A percentile compares a stretch with the other conserved stretches of the same genome.
Evolutionary conservation across 257 asterid genomes (phyloP).

Genomic region (Solanum commersonii): DNA sequence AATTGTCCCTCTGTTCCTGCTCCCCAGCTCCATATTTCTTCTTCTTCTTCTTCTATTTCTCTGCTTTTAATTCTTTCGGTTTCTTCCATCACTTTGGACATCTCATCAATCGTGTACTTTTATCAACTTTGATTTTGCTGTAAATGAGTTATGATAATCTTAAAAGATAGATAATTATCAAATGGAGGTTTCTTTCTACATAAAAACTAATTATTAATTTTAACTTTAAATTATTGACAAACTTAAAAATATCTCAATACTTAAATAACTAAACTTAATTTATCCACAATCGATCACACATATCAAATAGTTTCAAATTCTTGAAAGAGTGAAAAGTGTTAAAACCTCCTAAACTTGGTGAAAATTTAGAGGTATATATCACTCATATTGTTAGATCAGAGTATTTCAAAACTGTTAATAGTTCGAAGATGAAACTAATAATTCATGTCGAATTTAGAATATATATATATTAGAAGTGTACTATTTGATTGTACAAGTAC

Average conservation of each 20-base stretch:
- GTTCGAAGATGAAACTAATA: too few species aligned
- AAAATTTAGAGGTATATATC: not conserved
- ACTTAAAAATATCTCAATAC: too few species aligned
- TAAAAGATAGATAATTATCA: not conserved
- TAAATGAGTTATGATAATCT: not conserved
- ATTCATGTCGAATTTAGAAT: too few species aligned
- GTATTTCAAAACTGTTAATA: too few species aligned
- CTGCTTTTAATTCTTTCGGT: constrained; percentile 1
- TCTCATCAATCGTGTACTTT: not conserved
- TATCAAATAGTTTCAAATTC: too few species aligned
- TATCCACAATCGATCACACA: too few species aligned
- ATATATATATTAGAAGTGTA: too few species aligned
- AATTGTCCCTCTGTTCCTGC: constrained; percentile 93
- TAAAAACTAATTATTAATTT: too few species aligned
- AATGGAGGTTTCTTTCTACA: not conserved
- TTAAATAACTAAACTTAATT: not conserved
- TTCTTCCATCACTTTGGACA: constrained; percentile 5
- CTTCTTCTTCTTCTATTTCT: constrained; percentile 6
- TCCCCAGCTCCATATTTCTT: constrained; percentile 89
- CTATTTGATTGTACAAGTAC: not conserved
- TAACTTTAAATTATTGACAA: accelerated
- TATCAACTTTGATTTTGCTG: not conserved
- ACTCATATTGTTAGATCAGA: too few species aligned
- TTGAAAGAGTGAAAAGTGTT: too few species aligned
- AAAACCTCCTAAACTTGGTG: not conserved